These are phyloP conservation scores for Hanseniaspora nectarophila DNA, from an alignment of 805 yeast genomes.

Conservation along the genomic window DNA sequence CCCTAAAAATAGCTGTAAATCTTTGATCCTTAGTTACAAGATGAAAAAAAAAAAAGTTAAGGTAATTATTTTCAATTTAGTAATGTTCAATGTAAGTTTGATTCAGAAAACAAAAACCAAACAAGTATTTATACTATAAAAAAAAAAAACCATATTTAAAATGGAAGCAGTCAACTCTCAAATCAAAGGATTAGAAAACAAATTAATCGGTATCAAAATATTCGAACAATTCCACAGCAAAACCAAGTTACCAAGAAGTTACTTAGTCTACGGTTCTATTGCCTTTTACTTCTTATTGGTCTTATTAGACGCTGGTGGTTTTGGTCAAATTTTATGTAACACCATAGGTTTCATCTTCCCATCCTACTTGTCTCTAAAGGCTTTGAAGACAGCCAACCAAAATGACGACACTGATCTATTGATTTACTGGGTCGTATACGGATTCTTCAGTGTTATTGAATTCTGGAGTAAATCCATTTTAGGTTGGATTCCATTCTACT, in stretches of 20 bases:
- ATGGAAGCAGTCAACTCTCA: conserved; percentile 7
- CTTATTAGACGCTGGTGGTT: conserved; percentile 83
- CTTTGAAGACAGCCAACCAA: conserved; percentile 57
- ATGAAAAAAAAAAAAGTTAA: background rate
- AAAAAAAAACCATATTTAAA: too few relatives aligned
- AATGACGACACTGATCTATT: conserved; percentile 77
- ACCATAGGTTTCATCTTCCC: conserved; percentile 85
- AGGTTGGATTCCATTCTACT: conserved; percentile 94
- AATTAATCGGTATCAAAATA: conserved; percentile 26
- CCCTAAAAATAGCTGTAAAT: too few relatives aligned
- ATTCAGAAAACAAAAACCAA: background rate
- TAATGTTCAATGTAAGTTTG: too few relatives aligned
- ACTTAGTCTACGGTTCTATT: conserved; percentile 57
- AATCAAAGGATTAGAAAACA: conserved; percentile 9
- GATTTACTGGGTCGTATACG: conserved; percentile 98
- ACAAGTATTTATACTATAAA: too few relatives aligned
- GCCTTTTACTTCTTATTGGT: conserved; percentile 62
- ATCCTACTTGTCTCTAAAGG: conserved; percentile 74
- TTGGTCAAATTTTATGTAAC: conserved; percentile 89
- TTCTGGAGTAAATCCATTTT: conserved; percentile 90
- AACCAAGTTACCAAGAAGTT: conserved; percentile 66
- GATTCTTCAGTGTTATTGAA: conserved; percentile 79
- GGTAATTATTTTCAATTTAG: too few relatives aligned
- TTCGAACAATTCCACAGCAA: conserved; percentile 34
- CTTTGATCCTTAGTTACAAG: too few relatives aligned